Base-by-base conservation (phyloP, 1,284 basidiomycete genomes). In the Ustilago nuda region DNA sequence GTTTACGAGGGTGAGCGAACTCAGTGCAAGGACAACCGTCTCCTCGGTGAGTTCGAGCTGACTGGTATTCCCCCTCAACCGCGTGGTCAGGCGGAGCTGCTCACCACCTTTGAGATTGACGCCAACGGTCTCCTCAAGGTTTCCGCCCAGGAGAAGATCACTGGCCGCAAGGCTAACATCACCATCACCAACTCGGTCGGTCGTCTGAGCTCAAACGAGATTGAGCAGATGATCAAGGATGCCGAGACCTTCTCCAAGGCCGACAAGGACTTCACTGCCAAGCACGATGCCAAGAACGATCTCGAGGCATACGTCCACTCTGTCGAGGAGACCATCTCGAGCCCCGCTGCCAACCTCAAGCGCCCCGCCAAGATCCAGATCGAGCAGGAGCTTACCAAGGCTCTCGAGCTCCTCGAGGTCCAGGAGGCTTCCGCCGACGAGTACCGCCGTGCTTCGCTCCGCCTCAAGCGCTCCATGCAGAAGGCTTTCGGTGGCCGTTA, bases 161-260 rank as follows among this genome's bases (percentile, higher is more conserved):
- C 84, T 37, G 83, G 83, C 68, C 82, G 83, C 72, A 85, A 84
- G 78, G 83, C 83, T 32, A 84, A 84, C 82, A 84, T 85, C 69
- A 85, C 84, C 72, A 85, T 85, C 79, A 84, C 84, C 80, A 85
- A 84, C 84, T 84, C 82, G 64, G 83, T 85, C 55, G 84, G 84
- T 58, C 82, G 84, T 53, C 77, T 85, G 30, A 79, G 75, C 61
- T 79, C 76, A 35, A 82, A 80, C 55, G 84, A 85, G 79, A 85
- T 85, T 62, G 84, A 85, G 72, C 83, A 85, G 80, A 85, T 85
- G 84, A 85, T 85, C 83, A 85, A 84, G 82, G 84, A 85, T 62
- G 81, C 82, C 70, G 84, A 85, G 79, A 78, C 79, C 61, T 85
- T 85, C 84, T 83, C 82, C 82, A 80, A 82, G 71, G 78, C 81